A percentile compares a stretch with the other conserved stretches of the same genome.
These are phyloP conservation scores for Phytomonas francai DNA, from an alignment of 208 protist genomes.

Conservation along the genomic window DNA sequence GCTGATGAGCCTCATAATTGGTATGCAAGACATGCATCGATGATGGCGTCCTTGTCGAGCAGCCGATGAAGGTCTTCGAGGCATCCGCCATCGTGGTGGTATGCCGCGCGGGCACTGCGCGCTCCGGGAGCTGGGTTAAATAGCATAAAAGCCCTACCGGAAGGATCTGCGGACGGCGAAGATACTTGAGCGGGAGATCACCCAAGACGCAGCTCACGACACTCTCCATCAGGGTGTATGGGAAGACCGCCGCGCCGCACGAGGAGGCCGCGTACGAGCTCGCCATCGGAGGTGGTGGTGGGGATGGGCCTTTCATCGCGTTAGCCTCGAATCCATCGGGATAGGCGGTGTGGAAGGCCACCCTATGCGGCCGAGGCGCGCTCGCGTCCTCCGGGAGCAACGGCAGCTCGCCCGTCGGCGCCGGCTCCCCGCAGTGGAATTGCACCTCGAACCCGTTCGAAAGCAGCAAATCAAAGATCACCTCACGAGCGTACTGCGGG, in stretches of 20 bases:
- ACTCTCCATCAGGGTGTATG: slow-evolving; percentile 63
- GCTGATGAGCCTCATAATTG: slow-evolving; percentile 36
- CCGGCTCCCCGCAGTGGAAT: slow-evolving; percentile 21
- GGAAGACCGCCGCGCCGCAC: slow-evolving; percentile 17
- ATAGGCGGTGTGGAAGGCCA: neutral
- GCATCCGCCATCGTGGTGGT: slow-evolving; percentile 2
- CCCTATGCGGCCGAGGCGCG: neutral
- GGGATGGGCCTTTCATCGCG: neutral
- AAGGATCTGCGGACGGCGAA: slow-evolving; percentile 60
- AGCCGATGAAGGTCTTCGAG: slow-evolving; percentile 7
- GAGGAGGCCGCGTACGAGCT: neutral
- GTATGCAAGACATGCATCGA: slow-evolving; percentile 31
- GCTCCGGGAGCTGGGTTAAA: slow-evolving; percentile 65
- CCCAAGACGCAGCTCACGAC: slow-evolving; percentile 37
- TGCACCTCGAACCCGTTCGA: slow-evolving; percentile 43
- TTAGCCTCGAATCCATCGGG: neutral
- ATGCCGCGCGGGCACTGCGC: slow-evolving; percentile 9
- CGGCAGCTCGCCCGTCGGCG: neutral
- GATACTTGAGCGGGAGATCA: slow-evolving; percentile 48
- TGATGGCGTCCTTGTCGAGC: slow-evolving; percentile 14
- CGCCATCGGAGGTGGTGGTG: neutral
- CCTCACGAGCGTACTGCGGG: slow-evolving; percentile 30
- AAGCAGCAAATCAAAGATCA: slow-evolving; percentile 47
- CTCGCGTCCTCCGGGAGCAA: neutral
- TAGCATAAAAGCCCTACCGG: slow-evolving; percentile 52